phyloP scores from a whole-genome alignment of 208 protist genomes.

The Blastocrithidia nonstop region DNA sequence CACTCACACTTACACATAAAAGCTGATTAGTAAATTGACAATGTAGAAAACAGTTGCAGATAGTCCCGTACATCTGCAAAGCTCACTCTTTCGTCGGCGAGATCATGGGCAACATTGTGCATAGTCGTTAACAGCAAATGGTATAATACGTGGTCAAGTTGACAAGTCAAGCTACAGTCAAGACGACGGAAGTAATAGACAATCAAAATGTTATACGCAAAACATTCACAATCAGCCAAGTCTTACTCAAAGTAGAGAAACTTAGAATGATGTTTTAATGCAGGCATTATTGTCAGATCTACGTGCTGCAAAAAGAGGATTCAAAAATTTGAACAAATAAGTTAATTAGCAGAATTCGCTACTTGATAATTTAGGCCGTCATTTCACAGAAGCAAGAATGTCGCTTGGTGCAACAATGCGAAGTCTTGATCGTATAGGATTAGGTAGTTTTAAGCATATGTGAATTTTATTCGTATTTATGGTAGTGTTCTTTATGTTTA shows the following conservation, averaged over 20 bases:
- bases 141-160: no score
- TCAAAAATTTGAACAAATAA: constrained; percentile 41
- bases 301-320: constrained; percentile 19
- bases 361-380: constrained; percentile 22
- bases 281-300: constrained; percentile 48
- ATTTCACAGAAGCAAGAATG: constrained; percentile 19
- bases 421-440: constrained; percentile 21
- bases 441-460: constrained; percentile 43
- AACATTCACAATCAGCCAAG: no score
- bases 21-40: no score
- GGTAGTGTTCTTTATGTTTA: constrained; percentile 54
- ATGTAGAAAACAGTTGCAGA: no score
- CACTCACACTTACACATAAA: no score
- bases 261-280: constrained; percentile 65
- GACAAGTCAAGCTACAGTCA: no score
- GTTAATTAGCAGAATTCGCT: constrained; percentile 53
- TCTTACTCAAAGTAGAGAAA: constrained; percentile 10
- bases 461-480: constrained; percentile 74
- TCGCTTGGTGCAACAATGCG: constrained; percentile 31
- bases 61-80: no score
- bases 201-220: no score
- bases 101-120: no score
- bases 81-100: no score
- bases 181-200: no score
- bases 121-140: no score